Percentiles rank a stretch among this genome's conserved stretches.
These are phyloP conservation scores for Durusdinium trenchii DNA, from an alignment of 73 alveolate species.

Conservation along the genomic window DNA sequence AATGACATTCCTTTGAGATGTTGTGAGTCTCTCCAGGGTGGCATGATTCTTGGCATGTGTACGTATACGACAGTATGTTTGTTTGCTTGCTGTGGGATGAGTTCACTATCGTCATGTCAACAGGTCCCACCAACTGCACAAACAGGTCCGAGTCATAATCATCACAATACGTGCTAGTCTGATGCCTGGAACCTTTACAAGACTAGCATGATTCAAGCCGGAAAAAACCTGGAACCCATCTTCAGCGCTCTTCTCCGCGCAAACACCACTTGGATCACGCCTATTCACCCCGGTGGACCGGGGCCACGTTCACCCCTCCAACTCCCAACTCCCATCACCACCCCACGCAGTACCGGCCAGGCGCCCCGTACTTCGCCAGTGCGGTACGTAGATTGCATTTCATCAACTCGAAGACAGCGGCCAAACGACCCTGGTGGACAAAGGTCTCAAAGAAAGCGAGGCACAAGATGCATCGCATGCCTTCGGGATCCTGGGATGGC, in stretches of 20 bases:
- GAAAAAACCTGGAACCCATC: neutral
- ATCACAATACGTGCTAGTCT: no score
- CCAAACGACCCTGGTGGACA: slow-evolving; percentile 66
- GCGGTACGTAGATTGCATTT: slow-evolving; percentile 91
- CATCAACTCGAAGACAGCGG: slow-evolving; percentile 90
- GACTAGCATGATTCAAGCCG: neutral
- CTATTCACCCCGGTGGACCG: no score
- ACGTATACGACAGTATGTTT: no score
- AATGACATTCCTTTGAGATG: no score
- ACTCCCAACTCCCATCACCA: neutral
- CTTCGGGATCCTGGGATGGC: slow-evolving; percentile 59
- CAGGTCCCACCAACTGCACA: no score
- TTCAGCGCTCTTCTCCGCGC: neutral
- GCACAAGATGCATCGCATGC: slow-evolving; percentile 52
- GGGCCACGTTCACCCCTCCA: neutral
- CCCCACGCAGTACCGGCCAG: neutral
- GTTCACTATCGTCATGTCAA: no score
- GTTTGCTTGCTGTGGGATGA: no score
- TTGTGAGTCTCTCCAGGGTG: no score
- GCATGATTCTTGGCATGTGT: no score
- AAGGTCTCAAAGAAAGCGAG: slow-evolving; percentile 82
- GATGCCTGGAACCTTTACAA: no score
- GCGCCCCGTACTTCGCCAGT: slow-evolving; percentile 68
- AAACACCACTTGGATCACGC: no score
- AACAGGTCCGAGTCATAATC: no score